Base-by-base conservation (phyloP, 208 protist species). In the Trypanosoma conorhini region DNA sequence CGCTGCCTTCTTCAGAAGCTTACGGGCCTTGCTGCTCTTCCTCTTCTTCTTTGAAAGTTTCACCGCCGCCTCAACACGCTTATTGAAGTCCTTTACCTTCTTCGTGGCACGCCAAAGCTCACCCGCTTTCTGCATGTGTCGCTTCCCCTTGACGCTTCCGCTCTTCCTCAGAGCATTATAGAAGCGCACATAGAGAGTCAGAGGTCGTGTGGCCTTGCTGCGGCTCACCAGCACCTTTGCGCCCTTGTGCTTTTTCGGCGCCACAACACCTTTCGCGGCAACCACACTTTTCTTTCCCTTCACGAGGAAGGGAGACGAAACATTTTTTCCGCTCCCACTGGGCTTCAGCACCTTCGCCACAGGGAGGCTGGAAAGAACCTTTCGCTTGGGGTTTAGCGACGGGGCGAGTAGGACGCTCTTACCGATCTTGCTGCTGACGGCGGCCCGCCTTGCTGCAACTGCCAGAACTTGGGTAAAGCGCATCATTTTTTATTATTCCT, bases 401-500 rank as follows among this genome's bases (percentile, higher is more conserved):
- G 15, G 42, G 4, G 42, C 19, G 5, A 66, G 44, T 15, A 3
- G 24, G 26, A 30, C 8, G n/a, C 35, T 57, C 31, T 58, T 30
- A 12, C n/a, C 28, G 50, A n/a, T 21, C 44, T 58, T 58, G 13
- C 7, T 33, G 57, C 51, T 46, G 44, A 4, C 9, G n/a, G 35
- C 62, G 26, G 3, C 48, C 28, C 28, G 30, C 50, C 44, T 68
- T n/a, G 30, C 62, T 28, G 44, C 17, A 1, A 31, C 62, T 26
- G 50, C 48, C 33, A 68, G 48, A 2, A 68, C 19, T 5, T 30
- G 62, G 13, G 62, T 58, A 38, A 68, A 58, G 12, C 50, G 62
- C 62, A 68, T 58, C 62, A 68, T 68, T 26, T 57, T 57, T 26
- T 67, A 17, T 59, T 54, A 28, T 54, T 54, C 33, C 15, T 58